Evolutionary conservation across 345 rosid genomes (phyloP).

Genomic region (Crucihimalaya himalaica): DNA sequence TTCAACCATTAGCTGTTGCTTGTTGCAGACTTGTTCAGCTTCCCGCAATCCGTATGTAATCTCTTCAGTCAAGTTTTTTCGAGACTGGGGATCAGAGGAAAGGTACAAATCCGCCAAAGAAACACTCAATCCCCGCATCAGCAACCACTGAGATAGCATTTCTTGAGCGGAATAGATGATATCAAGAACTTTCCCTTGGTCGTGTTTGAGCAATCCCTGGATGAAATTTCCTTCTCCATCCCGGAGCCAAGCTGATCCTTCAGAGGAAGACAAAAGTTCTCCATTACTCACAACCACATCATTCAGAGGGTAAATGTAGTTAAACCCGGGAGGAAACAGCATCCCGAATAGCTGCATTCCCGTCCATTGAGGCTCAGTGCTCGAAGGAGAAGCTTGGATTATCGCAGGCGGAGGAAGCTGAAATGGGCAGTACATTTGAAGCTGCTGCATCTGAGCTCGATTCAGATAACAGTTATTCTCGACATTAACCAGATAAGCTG

Average conservation of each 20-base stretch:
- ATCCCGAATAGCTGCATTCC: slow-evolving; percentile 82
- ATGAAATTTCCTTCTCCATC: slow-evolving; percentile 71
- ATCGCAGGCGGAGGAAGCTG: slow-evolving; percentile 51
- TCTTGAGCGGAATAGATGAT: slow-evolving; percentile 68
- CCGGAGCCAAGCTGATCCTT: slow-evolving; percentile 75
- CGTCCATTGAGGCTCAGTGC: slow-evolving; percentile 59
- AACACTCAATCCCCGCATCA: slow-evolving; percentile 75
- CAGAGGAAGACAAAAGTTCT: slow-evolving; percentile 61
- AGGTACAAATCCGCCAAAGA: slow-evolving; percentile 79
- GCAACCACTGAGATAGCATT: slow-evolving; percentile 88
- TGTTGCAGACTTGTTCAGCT: slow-evolving; percentile 61
- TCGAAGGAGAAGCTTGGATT: slow-evolving; percentile 46
- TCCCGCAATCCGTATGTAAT: slow-evolving; percentile 63
- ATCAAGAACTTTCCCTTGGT: slow-evolving; percentile 56
- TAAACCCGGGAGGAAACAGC: slow-evolving; percentile 72
- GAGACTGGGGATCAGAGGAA: slow-evolving; percentile 50
- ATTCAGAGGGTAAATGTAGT: slow-evolving; percentile 50
- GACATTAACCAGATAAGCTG: slow-evolving; percentile 66
- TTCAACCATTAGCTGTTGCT: slow-evolving; percentile 74
- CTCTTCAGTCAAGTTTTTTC: slow-evolving; percentile 68
- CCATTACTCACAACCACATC: slow-evolving; percentile 57
- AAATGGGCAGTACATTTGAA: slow-evolving; percentile 68
- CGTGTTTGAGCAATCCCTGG: slow-evolving; percentile 58
- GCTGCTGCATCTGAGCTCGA: slow-evolving; percentile 70
- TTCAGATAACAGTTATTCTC: slow-evolving; percentile 55